Evolutionary conservation across 1,284 basidiomycete species (phyloP).

Genomic region (Ustilago loliicola): DNA sequence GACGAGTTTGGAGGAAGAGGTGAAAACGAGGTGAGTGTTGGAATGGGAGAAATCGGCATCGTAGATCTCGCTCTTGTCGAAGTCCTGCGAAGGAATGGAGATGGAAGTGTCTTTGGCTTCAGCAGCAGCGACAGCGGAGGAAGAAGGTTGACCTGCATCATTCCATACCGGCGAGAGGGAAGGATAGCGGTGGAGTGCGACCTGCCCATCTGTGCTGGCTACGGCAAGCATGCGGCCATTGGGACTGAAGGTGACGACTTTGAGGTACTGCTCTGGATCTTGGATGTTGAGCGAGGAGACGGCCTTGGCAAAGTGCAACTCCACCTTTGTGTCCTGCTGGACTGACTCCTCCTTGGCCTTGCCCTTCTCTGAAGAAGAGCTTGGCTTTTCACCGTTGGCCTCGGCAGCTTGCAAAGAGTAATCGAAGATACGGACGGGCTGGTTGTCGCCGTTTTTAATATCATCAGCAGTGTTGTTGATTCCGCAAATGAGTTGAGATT

Average conservation of each 20-base stretch:
- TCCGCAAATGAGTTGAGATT: constrained; percentile 54
- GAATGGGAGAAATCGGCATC: constrained; percentile 66
- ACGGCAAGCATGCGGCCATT: constrained; percentile 59
- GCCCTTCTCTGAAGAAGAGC: constrained; percentile 22
- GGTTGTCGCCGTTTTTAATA: constrained; percentile 50
- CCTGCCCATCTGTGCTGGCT: constrained; percentile 60
- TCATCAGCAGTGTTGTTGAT: constrained; percentile 58
- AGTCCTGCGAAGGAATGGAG: constrained; percentile 47
- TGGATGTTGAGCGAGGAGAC: constrained; percentile 50
- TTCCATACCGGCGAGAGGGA: constrained; percentile 55
- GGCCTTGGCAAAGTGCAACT: constrained; percentile 34
- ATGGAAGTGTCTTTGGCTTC: constrained; percentile 48
- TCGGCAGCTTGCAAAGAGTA: constrained; percentile 24
- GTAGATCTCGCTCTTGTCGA: constrained; percentile 63
- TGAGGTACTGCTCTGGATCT: constrained; percentile 60
- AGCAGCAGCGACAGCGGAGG: constrained; percentile 34
- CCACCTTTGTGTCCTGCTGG: constrained; percentile 18
- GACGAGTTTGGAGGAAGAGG: constrained; percentile 57
- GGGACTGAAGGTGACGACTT: constrained; percentile 57
- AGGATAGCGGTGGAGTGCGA: constrained; percentile 63
- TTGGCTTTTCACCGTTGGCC: constrained; percentile 1
- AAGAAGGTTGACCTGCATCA: constrained; percentile 31
- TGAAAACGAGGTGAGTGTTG: constrained; percentile 60
- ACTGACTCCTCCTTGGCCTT: constrained; percentile 25
- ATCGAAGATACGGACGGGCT: constrained; percentile 59